Evolutionary conservation across 2,329 filamentous ascomycete species (phyloP).

Genomic region (Penicillium sp.): DNA sequence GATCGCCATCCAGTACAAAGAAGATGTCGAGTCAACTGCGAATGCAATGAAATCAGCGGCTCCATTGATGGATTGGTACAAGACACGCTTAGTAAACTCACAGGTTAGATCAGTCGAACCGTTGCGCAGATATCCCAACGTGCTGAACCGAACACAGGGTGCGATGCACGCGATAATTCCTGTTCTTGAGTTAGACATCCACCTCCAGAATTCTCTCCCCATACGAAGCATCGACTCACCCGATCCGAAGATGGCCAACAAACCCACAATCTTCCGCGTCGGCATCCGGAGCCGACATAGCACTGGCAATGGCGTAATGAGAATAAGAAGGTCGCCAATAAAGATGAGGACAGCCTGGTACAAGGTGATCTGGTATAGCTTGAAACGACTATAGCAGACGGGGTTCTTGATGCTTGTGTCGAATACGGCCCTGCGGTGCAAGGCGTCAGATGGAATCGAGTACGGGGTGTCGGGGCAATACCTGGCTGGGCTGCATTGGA

Average conservation of each 20-base stretch:
- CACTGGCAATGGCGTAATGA: not conserved
- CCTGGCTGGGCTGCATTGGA: not conserved
- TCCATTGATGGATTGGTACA: too few species aligned
- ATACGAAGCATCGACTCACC: too few species aligned
- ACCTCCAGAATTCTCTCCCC: too few species aligned
- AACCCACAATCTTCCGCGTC: not conserved
- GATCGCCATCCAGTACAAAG: too few species aligned
- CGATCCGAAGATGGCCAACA: not conserved
- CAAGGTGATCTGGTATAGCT: not conserved
- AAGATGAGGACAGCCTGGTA: slow-evolving; percentile 5
- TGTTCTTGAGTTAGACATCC: too few species aligned
- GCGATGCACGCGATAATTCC: too few species aligned
- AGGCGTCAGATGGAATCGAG: not conserved
- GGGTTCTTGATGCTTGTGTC: not conserved
- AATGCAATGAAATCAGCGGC: too few species aligned
- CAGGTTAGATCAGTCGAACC: too few species aligned
- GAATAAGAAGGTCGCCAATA: not conserved
- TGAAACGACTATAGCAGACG: not conserved
- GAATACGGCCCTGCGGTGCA: not conserved
- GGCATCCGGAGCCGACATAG: not conserved
- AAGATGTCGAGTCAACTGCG: too few species aligned
- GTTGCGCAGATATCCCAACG: too few species aligned
- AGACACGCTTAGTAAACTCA: too few species aligned
- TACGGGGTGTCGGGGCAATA: not conserved
- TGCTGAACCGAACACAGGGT: too few species aligned